These are phyloP conservation scores for Melastoma candidum DNA, from an alignment of 441 rosid species.

Conservation along the genomic window DNA sequence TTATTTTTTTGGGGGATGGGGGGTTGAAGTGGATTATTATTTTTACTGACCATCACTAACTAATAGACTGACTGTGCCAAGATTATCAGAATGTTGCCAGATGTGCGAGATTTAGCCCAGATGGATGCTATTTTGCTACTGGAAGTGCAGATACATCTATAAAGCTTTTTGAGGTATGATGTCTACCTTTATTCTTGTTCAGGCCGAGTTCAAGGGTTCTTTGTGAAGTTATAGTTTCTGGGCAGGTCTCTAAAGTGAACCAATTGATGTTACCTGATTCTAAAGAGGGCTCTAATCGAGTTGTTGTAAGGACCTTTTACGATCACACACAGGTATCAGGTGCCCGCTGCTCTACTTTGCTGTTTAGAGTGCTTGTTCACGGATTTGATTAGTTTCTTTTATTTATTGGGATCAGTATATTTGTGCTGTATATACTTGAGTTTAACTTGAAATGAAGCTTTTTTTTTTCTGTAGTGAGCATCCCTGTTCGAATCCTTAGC, in stretches of 20 bases:
- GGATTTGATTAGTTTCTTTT: too few species aligned
- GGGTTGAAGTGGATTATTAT: slow-evolving; percentile 3
- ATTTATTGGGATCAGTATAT: too few species aligned
- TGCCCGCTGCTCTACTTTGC: too few species aligned
- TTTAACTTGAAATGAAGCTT: too few species aligned
- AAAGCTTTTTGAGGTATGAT: slow-evolving; percentile 70
- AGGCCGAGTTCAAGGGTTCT: slow-evolving; percentile 8
- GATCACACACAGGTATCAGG: slow-evolving; percentile 56
- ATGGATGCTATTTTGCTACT: slow-evolving; percentile 76
- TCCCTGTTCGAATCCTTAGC: too few species aligned
- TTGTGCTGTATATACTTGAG: too few species aligned
- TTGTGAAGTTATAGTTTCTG: slow-evolving; percentile 4
- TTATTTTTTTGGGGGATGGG: neutral
- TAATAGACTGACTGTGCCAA: slow-evolving; percentile 20
- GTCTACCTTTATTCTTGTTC: neutral
- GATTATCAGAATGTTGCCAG: slow-evolving; percentile 63
- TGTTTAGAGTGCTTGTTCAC: too few species aligned
- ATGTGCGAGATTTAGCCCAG: slow-evolving; percentile 82
- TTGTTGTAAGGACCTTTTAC: slow-evolving; percentile 78
- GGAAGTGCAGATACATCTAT: slow-evolving; percentile 90
- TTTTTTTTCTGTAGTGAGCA: too few species aligned
- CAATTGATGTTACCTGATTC: slow-evolving; percentile 66
- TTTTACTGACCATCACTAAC: neutral
- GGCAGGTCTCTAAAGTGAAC: slow-evolving; percentile 66
- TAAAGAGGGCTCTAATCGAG: slow-evolving; percentile 56